Evolutionary conservation across 1,139 yeast species (phyloP).

Genomic region (Saccharomyces uvarum): DNA sequence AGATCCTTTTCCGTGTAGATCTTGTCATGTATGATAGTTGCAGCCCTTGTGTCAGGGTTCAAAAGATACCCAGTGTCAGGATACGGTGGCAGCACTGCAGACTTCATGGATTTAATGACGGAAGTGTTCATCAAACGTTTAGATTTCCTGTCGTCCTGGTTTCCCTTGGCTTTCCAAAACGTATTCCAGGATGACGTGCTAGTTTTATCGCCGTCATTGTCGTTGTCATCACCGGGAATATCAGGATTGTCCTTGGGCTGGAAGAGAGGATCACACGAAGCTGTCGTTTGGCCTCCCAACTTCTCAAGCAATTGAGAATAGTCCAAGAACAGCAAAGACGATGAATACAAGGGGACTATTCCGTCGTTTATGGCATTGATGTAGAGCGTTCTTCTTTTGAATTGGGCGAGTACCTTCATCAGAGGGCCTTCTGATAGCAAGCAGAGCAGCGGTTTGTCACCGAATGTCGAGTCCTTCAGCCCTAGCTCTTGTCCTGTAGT

Average conservation of each 20-base stretch:
- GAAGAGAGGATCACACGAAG: not conserved
- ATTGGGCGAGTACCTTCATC: constrained; percentile 53
- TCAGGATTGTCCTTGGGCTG: not conserved
- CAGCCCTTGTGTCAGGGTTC: constrained; percentile 45
- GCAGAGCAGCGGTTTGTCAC: constrained; percentile 55
- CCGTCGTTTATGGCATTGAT: constrained; percentile 56
- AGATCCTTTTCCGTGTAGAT: constrained; percentile 54
- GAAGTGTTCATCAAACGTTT: constrained; percentile 51
- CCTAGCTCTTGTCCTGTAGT: constrained; percentile 81
- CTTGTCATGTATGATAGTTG: constrained; percentile 63
- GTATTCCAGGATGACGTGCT: not conserved
- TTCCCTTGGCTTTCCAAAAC: not conserved
- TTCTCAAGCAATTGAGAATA: constrained; percentile 42
- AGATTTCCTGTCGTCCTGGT: not conserved
- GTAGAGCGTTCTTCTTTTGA: constrained; percentile 47
- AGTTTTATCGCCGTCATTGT: not conserved
- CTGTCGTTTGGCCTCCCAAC: constrained; percentile 18
- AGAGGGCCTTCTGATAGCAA: constrained; percentile 78
- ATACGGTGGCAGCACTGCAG: constrained; percentile 67
- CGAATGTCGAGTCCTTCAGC: constrained; percentile 41
- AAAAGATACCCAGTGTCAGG: constrained; percentile 61
- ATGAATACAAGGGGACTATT: constrained; percentile 84
- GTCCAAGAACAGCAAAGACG: constrained; percentile 70
- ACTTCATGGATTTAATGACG: constrained; percentile 63
- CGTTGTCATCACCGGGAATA: not conserved